Base-by-base conservation (phyloP, 768 basidiomycete genomes). In the Panellus pusillus region DNA sequence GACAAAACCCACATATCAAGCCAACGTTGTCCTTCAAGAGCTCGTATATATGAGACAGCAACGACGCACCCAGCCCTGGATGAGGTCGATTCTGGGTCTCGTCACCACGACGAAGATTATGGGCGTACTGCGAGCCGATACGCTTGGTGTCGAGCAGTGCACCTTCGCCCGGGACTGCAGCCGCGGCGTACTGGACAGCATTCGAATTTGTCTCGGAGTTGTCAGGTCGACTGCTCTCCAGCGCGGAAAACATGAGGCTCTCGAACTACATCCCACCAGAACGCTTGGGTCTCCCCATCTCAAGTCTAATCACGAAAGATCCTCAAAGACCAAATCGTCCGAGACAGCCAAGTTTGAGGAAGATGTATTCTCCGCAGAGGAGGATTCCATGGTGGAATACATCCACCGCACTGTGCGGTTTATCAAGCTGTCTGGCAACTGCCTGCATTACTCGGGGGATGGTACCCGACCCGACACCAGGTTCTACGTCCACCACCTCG, bases 21-120 rank as follows among this genome's bases (percentile, higher is more conserved):
- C 8, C 11, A n/a, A 47, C 17, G 45, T 45, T 2, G 37, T 47
- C 20, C 52, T 47, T 24, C 52, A 54, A 11, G 52, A 54, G 40
- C 19, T 54, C 2, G 52, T 43, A 0, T 48, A 47, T 18, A 54
- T 54, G 52, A 7, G 45, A 4, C 45, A 54, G 39, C 52, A 54
- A 20, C 52, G 52, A 17, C 52, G 46, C 46, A 42, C 52, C 13
- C 52, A 54, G 45, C 52, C 52, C 32, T 54, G 45, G 52, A 47
- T 54, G 45, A 41, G 32, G 46, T 54, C 40, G 28, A 43, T 54
- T 15, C 4, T 42, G 2, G 52, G 52, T 31, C 45, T 54, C n/a
- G 27, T 54, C 11, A 7, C 48, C 32, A 54, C 52, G 39, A 43
- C 31, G 39, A 48, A 43, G 41, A n/a, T 36, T 32, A 27, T 54